Conservation (phyloP, 495 filamentous ascomycete genomes). For the Daldinia loculata region DNA sequence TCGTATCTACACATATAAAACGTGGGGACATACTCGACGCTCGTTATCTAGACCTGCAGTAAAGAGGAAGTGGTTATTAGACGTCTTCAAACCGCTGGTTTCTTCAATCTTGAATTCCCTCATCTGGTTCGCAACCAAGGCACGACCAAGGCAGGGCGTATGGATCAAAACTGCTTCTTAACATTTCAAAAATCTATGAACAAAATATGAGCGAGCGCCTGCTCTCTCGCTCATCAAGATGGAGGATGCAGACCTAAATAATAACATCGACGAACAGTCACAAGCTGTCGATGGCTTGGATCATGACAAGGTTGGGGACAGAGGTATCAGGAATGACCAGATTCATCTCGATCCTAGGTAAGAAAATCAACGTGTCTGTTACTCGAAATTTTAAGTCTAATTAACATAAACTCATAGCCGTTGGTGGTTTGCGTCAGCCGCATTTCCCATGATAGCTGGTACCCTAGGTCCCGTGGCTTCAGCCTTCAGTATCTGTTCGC, state of each 20-base stretch:
- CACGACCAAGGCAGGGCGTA: neutral
- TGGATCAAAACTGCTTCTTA: constrained; percentile 15
- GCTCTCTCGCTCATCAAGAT: constrained; percentile 47
- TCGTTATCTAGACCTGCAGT: neutral
- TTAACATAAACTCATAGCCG: constrained; percentile 51
- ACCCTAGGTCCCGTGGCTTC: constrained; percentile 85
- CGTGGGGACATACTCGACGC: neutral
- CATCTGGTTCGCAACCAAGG: neutral
- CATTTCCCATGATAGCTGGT: constrained; percentile 81
- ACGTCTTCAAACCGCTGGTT: too few species aligned
- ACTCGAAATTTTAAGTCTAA: neutral
- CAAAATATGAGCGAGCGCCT: constrained; percentile 1
- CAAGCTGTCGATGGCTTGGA: constrained; percentile 53
- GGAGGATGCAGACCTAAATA: constrained; percentile 68
- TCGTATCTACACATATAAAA: neutral
- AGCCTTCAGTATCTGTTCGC: constrained; percentile 80
- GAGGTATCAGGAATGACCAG: constrained; percentile 41
- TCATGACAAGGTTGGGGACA: constrained; percentile 46
- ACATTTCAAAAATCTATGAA: neutral
- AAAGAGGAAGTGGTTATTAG: neutral
- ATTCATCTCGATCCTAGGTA: constrained; percentile 65
- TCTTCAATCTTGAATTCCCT: too few species aligned
- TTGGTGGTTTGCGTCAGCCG: constrained; percentile 89
- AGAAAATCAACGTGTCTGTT: neutral
- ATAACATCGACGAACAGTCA: constrained; percentile 60